phyloP scores from a whole-genome alignment of 148 eudicot species.

The Rhododendron ferrugineum region DNA sequence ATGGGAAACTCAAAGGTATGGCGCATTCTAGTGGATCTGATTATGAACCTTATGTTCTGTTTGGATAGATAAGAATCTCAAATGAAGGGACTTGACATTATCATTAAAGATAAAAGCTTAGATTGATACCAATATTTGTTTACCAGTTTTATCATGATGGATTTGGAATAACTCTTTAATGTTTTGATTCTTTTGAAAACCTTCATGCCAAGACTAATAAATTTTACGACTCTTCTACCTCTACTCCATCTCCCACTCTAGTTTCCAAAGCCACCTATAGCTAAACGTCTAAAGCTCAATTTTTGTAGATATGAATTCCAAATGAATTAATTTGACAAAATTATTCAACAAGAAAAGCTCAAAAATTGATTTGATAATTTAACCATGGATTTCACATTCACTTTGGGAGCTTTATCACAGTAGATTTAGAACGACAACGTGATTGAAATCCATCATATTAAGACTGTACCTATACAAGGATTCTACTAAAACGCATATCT shows the following conservation, averaged over 20 bases:
- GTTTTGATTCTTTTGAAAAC: background rate
- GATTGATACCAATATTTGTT: background rate
- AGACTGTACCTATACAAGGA: background rate
- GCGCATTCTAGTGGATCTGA: background rate
- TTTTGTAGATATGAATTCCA: background rate
- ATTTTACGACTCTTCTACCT: background rate
- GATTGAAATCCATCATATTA: background rate
- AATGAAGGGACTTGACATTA: background rate
- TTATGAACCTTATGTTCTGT: background rate
- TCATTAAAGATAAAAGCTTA: background rate
- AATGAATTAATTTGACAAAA: background rate
- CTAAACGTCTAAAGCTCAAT: background rate
- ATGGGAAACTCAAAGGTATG: background rate
- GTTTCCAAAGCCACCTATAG: background rate
- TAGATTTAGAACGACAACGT: background rate
- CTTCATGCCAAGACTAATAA: background rate
- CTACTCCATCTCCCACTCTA: background rate
- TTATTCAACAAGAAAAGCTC: background rate
- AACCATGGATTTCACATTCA: background rate
- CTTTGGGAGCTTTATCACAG: background rate
- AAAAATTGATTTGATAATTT: background rate
- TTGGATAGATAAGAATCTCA: background rate
- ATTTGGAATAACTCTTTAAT: background rate
- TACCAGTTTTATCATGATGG: background rate
- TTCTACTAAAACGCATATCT: background rate